Evolutionary conservation across 176 grass and related monocot species (phyloP), one percentile per base, ranked within the genome.

Genomic region (Carex pumila): DNA sequence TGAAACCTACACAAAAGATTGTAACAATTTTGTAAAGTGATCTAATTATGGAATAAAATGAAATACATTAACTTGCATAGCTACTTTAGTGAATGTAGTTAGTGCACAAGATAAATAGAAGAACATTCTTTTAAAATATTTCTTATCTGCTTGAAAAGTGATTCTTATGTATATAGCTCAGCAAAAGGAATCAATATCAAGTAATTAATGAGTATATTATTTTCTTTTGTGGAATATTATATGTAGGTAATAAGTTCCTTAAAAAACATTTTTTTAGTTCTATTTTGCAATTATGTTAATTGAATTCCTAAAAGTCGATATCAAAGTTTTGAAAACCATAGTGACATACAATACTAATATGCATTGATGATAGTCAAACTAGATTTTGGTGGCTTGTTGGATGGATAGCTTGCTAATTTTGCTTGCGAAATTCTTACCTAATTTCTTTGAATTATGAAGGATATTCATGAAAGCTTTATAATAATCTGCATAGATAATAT

Each of bases 401-500:
- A 25, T 72, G 69, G 12, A 71, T 70, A 29, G 4, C 11, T 12
- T 66, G 3, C 5, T 36, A 10, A 36, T 66, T 25, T 12, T 25
- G 22, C 32, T 32, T 32, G 50, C 2, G 1, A 29, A 75, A 82
- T 62, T 37, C 89, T 84, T 61, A 98, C 95, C 92, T 61, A 88
- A 89, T 50, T 91, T 72, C 59, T 84, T 88, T 0, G 95, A 89
- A 67, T 81, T 87, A 25, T 17, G 63, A 71, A 86, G 90, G 60
- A 98, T 77, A 67, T 87, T 80, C 92, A 95, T 92, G 17, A 93
- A 83, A 49, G 96, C 85, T 79, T 86, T 83, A 36, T 87, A 98
- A 39, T 95, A 98, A 81, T 98, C 86, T 6, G 89, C 96, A 75
- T 95, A 95, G 29, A 93, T 89, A 78, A 98, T 95, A 0, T 71